Base-by-base conservation (phyloP, 495 filamentous ascomycete species). In the Neurospora sp. region DNA sequence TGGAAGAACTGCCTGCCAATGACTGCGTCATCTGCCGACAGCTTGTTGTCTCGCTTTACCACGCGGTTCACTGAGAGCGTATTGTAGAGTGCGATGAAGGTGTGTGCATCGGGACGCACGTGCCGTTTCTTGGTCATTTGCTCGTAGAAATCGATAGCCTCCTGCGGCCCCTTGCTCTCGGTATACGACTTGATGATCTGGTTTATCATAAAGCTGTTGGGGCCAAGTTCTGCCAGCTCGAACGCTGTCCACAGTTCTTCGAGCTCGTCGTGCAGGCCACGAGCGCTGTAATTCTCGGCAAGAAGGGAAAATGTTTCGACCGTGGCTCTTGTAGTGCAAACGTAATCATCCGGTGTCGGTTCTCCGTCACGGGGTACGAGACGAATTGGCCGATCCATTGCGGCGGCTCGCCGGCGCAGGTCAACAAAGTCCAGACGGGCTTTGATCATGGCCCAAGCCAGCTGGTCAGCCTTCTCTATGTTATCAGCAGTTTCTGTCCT, bases 391-490 rank as follows among this genome's bases (percentile, higher is more conserved):
- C 44, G 72, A 4, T 69, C 35, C 27, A 78, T 54, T 1, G 62
- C 35, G 3, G 76, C 66, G 1, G 73, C 71, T 70, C 79, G 75
- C 18, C 75, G 59, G 4, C 81, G 81, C 72, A 73, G 73, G 42
- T 84, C 80, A 48, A 91, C 87, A 70, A 86, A 85, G 44, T 89
- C 85, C 70, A 93, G 81, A 69, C 92, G 88, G 18, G 86, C 80
- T 72, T 88, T 85, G 42, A 95, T 89, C 92, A 95, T 94, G 39
- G 85, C 82, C 92, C 90, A 94, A n/a, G 87, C 91, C 40, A 92
- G 82, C 16, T 86, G 82, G 77, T 94, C 92, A 23, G 91, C 92
- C 74, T 89, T 89, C 46, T 88, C 81, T 70, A 85, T 79, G 40
- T 87, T 82, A 38, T 81, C 81, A 14, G 84, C 82, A 12, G 78